Conservation (phyloP, 179 eudicot species). For the Heliamphora ciliata region DNA sequence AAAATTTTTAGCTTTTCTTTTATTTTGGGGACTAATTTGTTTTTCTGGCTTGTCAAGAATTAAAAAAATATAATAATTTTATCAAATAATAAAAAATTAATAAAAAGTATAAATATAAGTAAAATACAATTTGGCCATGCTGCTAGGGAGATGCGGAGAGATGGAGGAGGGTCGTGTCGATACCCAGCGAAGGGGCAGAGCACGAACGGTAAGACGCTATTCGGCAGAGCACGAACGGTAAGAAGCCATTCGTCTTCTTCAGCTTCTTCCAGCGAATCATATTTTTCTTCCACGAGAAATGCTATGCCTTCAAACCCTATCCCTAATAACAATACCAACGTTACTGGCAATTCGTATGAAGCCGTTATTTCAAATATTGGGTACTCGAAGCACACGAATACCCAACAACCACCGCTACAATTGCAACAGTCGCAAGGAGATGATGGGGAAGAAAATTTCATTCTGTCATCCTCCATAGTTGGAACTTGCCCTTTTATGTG, state of each 20-base stretch:
- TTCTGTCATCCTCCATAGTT: constrained; percentile 25
- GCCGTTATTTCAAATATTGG: neutral
- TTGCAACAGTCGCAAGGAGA: neutral
- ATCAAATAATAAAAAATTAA: too few species aligned
- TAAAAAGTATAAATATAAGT: too few species aligned
- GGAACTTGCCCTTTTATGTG: constrained; percentile 96
- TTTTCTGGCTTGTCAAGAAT: too few species aligned
- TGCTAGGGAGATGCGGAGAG: neutral
- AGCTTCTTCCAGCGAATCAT: neutral
- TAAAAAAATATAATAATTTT: too few species aligned
- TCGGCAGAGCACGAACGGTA: neutral
- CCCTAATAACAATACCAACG: neutral
- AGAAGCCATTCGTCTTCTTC: neutral
- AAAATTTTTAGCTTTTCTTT: too few species aligned
- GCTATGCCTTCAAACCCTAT: constrained; percentile 17
- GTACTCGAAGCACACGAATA: neutral
- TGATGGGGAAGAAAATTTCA: constrained; percentile 14
- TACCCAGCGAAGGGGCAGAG: constrained; percentile 8
- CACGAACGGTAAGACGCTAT: too few species aligned
- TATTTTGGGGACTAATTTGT: too few species aligned
- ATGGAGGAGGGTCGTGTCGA: neutral
- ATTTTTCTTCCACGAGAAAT: neutral
- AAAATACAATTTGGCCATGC: too few species aligned
- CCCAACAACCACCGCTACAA: neutral
- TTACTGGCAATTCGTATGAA: neutral